Conservation (phyloP, 305 asterid species). For the Fraxinus angustifolia region DNA sequence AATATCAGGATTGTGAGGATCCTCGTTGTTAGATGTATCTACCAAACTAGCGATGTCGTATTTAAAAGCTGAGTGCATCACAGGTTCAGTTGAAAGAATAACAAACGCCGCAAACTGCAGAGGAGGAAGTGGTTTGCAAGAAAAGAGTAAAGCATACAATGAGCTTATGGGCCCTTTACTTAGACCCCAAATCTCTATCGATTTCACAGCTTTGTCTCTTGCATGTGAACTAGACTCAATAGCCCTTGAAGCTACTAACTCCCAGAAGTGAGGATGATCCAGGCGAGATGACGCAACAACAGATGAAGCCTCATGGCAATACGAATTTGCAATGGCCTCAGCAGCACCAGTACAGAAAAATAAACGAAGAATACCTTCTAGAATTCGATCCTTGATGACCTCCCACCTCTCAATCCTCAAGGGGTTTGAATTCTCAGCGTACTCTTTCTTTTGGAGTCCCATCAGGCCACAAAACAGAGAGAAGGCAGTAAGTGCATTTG, state of each 20-base stretch:
- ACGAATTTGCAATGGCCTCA: constrained; percentile 66
- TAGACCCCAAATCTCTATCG: constrained; percentile 92
- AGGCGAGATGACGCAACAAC: constrained; percentile 68
- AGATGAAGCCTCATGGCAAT: constrained; percentile 53
- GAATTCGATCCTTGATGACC: constrained; percentile 62
- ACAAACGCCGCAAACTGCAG: constrained; percentile 84
- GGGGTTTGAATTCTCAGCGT: constrained; percentile 36
- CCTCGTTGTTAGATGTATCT: constrained; percentile 42
- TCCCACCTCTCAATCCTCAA: constrained; percentile 74
- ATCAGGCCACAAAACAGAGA: constrained; percentile 52
- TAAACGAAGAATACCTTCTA: constrained; percentile 84
- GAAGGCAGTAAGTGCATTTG: constrained; percentile 78
- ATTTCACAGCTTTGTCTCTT: constrained; percentile 82
- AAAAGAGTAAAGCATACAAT: constrained; percentile 76
- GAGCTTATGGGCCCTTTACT: constrained; percentile 85
- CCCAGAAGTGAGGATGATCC: constrained; percentile 76
- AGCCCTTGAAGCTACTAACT: constrained; percentile 71
- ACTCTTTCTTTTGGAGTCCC: constrained; percentile 43
- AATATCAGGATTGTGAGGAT: constrained; percentile 33
- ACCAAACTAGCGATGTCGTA: constrained; percentile 27
- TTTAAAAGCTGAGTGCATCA: constrained; percentile 53
- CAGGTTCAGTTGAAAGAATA: constrained; percentile 78
- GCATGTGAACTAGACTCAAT: constrained; percentile 74
- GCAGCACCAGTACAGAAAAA: constrained; percentile 79
- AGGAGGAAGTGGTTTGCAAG: constrained; percentile 66